Evolutionary conservation across 257 asterid species (phyloP).

Genomic region (Jasminum sambac): DNA sequence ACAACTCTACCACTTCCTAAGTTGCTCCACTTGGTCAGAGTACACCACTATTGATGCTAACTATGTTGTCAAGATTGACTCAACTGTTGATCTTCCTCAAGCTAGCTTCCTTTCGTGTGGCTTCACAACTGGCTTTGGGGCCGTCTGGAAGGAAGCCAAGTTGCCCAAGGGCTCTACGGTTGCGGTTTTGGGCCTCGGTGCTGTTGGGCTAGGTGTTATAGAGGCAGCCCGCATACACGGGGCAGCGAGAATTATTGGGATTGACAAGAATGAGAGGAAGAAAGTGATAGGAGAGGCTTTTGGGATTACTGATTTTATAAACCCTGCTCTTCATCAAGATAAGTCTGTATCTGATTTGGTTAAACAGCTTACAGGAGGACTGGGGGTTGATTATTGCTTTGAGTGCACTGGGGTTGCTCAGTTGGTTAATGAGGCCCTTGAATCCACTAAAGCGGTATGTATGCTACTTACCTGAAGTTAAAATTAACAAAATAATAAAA

Average conservation of each 20-base stretch:
- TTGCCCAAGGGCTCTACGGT: constrained; percentile 39
- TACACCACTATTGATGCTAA: constrained; percentile 44
- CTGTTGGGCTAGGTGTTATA: constrained; percentile 49
- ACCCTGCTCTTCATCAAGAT: constrained; percentile 26
- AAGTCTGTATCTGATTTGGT: constrained; percentile 37
- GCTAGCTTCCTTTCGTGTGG: constrained; percentile 58
- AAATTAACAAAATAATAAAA: too few species aligned
- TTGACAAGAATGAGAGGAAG: constrained; percentile 42
- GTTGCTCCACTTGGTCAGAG: constrained; percentile 58
- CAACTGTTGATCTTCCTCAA: constrained; percentile 38
- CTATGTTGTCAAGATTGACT: constrained; percentile 40
- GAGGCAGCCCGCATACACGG: constrained; percentile 46
- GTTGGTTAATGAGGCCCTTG: constrained; percentile 45
- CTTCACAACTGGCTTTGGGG: constrained; percentile 52
- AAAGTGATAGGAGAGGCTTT: constrained; percentile 36
- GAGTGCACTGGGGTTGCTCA: constrained; percentile 50
- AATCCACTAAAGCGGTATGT: constrained; percentile 39
- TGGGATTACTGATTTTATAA: constrained; percentile 51
- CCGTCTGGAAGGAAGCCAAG: constrained; percentile 46
- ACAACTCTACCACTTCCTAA: constrained; percentile 37
- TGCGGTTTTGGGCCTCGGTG: constrained; percentile 52
- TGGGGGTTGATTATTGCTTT: constrained; percentile 48
- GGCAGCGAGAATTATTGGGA: constrained; percentile 40
- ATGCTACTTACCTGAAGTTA: too few species aligned
- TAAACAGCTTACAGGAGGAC: constrained; percentile 36